phyloP scores from a whole-genome alignment of 1,284 basidiomycete genomes.

The Rhodotorula sp. region DNA sequence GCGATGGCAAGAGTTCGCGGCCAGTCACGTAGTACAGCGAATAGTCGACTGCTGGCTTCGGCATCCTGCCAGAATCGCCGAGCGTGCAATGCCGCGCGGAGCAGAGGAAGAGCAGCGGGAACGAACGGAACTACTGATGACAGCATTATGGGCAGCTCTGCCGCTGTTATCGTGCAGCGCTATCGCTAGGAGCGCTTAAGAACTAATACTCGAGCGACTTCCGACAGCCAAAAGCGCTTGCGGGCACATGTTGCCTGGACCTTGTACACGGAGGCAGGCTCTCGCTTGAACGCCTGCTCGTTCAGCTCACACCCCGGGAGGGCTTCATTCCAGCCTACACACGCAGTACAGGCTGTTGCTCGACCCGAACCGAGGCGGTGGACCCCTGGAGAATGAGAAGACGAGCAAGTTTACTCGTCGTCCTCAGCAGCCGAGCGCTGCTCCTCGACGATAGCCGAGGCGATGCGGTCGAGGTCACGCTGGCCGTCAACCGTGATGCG shows the following conservation, averaged over 20 bases:
- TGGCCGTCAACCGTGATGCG: constrained; percentile 93
- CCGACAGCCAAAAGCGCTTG: too few relatives aligned
- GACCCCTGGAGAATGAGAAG: not conserved
- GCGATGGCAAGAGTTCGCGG: constrained; percentile 17
- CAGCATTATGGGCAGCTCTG: not conserved
- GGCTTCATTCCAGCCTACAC: too few relatives aligned
- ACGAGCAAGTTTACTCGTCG: constrained; percentile 52
- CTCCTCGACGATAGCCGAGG: constrained; percentile 91
- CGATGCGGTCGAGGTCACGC: constrained; percentile 98
- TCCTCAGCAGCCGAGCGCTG: constrained; percentile 85
- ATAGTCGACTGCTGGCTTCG: constrained; percentile 61
- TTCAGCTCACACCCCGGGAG: too few relatives aligned
- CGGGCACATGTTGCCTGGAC: too few relatives aligned
- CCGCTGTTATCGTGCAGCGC: not conserved
- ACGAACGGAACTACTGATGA: not conserved
- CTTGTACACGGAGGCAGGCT: too few relatives aligned
- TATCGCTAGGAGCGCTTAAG: too few relatives aligned
- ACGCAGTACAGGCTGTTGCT: not conserved
- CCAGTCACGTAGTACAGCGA: constrained; percentile 62
- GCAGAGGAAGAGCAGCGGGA: not conserved
- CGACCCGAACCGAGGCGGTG: too few relatives aligned
- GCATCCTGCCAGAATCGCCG: constrained; percentile 16
- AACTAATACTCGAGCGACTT: too few relatives aligned
- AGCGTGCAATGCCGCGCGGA: too few relatives aligned
- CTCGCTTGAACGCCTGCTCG: too few relatives aligned